Evolutionary conservation across 805 yeast genomes (phyloP), one percentile per base, ranked within the genome.

Genomic region (Myxozyma udenii): DNA sequence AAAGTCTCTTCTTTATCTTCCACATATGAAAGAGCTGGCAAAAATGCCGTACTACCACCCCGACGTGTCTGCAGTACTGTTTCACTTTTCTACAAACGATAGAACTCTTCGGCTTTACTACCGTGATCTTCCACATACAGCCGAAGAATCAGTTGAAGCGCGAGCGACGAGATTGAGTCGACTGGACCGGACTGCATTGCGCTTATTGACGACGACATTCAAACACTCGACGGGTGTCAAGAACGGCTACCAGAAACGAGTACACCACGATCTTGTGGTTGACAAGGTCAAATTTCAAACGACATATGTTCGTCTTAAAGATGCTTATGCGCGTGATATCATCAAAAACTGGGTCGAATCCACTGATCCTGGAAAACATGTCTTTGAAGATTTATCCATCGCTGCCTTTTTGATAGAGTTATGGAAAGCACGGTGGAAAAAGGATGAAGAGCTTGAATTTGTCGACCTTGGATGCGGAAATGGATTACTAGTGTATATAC

Each of bases 401-500:
- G 97, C 97, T 0, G 95, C 97, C 0, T 91, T 91, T 61, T 73
- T 91, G 55, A 86, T 91, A 24, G 95, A 87, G 69, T 74, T 87
- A 32, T 91, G 98, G 98, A 68, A 68, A 5, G 71, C 75, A 41
- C 74, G 78, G 41, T 21, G 39, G 78, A 77, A 58, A 4, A 40
- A 63, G 9, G 59, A 66, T 30, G 61, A 65, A 3, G 70, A 70
- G 3, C 81, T 85, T 61, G 83, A 83, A 61, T 91, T 90, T 65
- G 76, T 91, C 58, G 98, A 91, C 70, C 67, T 91, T 48, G 98
- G 98, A 0, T 91, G 98, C 71, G 98, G 98, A 4, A 91, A 91
- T 69, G 98, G 98, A 6, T 74, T 87, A 14, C 69, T 91, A 41
- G 95, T 87, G 9, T 79, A 87, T 61, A 78, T 91, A 24, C 71